Evolutionary conservation across 148 eudicot genomes (phyloP).

Genomic region (Polygonum maritimum): DNA sequence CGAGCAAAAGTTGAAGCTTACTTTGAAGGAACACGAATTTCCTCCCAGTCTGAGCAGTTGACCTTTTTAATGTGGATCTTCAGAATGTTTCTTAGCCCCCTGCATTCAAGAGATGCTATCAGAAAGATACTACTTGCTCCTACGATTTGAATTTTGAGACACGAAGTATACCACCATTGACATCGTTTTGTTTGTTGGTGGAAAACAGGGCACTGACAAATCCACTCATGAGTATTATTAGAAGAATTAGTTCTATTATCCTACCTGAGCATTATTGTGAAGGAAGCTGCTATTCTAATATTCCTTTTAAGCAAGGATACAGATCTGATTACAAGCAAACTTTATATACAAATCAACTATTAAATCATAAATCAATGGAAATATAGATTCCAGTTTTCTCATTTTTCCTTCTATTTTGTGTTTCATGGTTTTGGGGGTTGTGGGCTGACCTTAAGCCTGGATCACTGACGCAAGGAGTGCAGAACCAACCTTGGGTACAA

Average conservation of each 20-base stretch:
- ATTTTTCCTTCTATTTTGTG: not conserved
- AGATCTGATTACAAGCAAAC: not conserved
- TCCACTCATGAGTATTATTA: not conserved
- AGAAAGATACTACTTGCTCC: not conserved
- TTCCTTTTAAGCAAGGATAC: not conserved
- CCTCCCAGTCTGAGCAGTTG: conserved; percentile 71
- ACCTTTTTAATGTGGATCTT: conserved; percentile 53
- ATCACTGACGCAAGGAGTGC: conserved; percentile 69
- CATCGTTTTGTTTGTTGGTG: not conserved
- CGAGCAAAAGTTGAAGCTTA: conserved; percentile 24
- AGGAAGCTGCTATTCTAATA: not conserved
- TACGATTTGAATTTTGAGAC: not conserved
- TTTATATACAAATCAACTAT: not conserved
- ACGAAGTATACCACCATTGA: not conserved
- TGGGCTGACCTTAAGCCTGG: conserved; percentile 67
- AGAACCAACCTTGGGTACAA: conserved; percentile 92
- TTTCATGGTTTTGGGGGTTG: not conserved
- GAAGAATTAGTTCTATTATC: not conserved
- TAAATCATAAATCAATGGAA: not conserved
- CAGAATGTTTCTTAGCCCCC: conserved; percentile 79
- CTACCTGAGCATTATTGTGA: not conserved
- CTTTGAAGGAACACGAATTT: conserved; percentile 71
- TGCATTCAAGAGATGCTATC: conserved; percentile 24
- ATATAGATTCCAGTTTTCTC: not conserved
- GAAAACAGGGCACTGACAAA: not conserved